These are phyloP conservation scores for Posidonia oceanica DNA, from an alignment of 116 monocot genomes.

Conservation along the genomic window DNA sequence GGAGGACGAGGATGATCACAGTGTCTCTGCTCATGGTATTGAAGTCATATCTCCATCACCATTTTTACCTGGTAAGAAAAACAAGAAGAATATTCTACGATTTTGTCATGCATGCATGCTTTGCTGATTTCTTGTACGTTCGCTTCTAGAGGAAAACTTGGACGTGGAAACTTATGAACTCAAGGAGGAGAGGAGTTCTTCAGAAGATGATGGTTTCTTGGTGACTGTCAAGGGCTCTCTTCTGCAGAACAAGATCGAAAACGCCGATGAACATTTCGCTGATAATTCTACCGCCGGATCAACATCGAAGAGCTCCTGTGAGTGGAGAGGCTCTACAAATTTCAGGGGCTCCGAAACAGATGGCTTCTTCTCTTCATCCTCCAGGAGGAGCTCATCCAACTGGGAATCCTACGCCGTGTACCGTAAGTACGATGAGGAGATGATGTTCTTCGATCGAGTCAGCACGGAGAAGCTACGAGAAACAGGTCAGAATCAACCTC, in stretches of 20 bases:
- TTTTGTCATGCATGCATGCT: not conserved
- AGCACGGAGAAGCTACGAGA: slow-evolving; percentile 72
- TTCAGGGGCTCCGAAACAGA: slow-evolving; percentile 79
- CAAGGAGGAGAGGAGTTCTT: slow-evolving; percentile 12
- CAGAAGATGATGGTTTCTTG: slow-evolving; percentile 12
- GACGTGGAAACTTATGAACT: not conserved
- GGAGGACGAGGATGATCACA: not conserved
- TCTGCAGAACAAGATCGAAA: slow-evolving; percentile 15
- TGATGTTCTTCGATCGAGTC: slow-evolving; percentile 69
- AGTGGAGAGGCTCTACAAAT: slow-evolving; percentile 61
- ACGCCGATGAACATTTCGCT: slow-evolving; percentile 10
- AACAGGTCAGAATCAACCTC: slow-evolving; percentile 40
- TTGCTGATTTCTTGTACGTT: not conserved
- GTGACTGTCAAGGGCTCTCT: not conserved
- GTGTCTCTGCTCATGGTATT: not conserved
- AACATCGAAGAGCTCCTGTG: slow-evolving; percentile 84
- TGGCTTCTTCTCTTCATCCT: slow-evolving; percentile 83
- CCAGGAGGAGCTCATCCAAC: slow-evolving; percentile 63
- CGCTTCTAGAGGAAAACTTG: slow-evolving; percentile 2
- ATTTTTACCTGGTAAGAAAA: no score
- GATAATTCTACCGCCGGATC: slow-evolving; percentile 54
- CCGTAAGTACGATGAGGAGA: slow-evolving; percentile 88
- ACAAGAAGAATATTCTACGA: not conserved
- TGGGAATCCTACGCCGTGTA: slow-evolving; percentile 79
- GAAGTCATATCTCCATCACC: not conserved